Conservation (phyloP, 768 basidiomycete species). For the Boletus patriciae region DNA sequence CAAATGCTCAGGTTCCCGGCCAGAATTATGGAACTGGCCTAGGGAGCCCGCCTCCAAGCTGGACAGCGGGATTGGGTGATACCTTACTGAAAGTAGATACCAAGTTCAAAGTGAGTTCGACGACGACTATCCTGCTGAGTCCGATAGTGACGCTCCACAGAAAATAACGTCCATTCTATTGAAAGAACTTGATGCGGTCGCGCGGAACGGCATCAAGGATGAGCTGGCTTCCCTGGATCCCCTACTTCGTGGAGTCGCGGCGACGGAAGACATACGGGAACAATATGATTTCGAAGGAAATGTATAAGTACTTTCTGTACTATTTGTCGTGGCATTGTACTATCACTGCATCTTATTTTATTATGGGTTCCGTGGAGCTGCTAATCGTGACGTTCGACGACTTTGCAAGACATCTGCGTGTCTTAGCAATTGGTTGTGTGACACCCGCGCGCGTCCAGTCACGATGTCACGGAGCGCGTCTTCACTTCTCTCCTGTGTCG, state of each 20-base stretch:
- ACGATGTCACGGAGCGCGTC: slow-evolving; percentile 24
- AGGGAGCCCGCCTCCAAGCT: slow-evolving; percentile 55
- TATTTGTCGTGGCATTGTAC: slow-evolving; percentile 25
- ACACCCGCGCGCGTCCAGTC: slow-evolving; percentile 24
- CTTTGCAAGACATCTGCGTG: too few species aligned
- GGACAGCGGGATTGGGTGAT: slow-evolving; percentile 66
- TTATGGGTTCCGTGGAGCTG: not conserved
- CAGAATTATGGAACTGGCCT: slow-evolving; percentile 35
- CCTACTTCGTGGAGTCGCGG: slow-evolving; percentile 58
- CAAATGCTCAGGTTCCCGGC: slow-evolving; percentile 42
- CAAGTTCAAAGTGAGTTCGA: slow-evolving; percentile 70
- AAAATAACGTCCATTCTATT: slow-evolving; percentile 79
- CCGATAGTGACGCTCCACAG: slow-evolving; percentile 39
- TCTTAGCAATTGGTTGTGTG: slow-evolving; percentile 7
- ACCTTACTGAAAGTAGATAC: slow-evolving; percentile 77
- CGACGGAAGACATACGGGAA: slow-evolving; percentile 38
- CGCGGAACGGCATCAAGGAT: slow-evolving; percentile 76
- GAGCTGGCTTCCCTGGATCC: slow-evolving; percentile 83
- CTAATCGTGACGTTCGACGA: too few species aligned
- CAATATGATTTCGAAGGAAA: slow-evolving; percentile 46
- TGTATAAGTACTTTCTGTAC: slow-evolving; percentile 26
- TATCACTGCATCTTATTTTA: slow-evolving; percentile 13
- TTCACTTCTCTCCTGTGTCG: not conserved
- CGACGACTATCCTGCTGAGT: not conserved
- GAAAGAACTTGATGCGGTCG: slow-evolving; percentile 83